Base-by-base conservation (phyloP, 345 rosid species). In the Gossypium ekmanianum region DNA sequence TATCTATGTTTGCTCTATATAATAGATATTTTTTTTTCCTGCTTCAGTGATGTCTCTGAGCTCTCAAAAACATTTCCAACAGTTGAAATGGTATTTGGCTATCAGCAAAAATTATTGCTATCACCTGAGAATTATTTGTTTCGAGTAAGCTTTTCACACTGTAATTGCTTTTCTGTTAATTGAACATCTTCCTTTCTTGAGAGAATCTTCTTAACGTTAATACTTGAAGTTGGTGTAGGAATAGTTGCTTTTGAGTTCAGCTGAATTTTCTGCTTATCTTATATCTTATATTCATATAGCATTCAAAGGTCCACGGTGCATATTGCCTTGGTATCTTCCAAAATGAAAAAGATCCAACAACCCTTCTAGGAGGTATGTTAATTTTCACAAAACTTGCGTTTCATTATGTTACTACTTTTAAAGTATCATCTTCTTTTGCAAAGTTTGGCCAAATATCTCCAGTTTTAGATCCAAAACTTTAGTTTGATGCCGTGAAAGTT, bases 61-160 rank as follows among this genome's bases (percentile, higher is more conserved):
- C 90, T 89, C 78, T 75, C 91, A 29, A 81, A 84, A 51, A 69
- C 75, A 72, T 94, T 93, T 80, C 97, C 98, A 76, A 48, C 82
- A 7, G 91, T 93, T 18, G 97, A 93, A 73, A 82, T 94, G 90
- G 81, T 84, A 16, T 91, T 94, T 78, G 87, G 84, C 59, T 84
- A 87, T 78, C 89, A 87, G 54, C 88, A 94, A 75, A 90, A 92
- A 74, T 78, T 89, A 81, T 76, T 81, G 17, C 79, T 94, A 56
- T 88, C 98, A 2, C 97, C 98, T 67, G 98, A 94, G 84, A 94
- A 94, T 79, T 94, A 94, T 83, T 78, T 94, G 78, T 94, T 92
- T 75, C 88, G 85, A 68, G 98, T 92, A 77, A 85, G 94, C 77
- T 34, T n/a, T 73, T 75, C 50, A 48, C 9, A 45, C 56, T 39